These are phyloP conservation scores for Pseudozyma hubeiensis DNA, from an alignment of 1,284 basidiomycete genomes.

Conservation along the genomic window DNA sequence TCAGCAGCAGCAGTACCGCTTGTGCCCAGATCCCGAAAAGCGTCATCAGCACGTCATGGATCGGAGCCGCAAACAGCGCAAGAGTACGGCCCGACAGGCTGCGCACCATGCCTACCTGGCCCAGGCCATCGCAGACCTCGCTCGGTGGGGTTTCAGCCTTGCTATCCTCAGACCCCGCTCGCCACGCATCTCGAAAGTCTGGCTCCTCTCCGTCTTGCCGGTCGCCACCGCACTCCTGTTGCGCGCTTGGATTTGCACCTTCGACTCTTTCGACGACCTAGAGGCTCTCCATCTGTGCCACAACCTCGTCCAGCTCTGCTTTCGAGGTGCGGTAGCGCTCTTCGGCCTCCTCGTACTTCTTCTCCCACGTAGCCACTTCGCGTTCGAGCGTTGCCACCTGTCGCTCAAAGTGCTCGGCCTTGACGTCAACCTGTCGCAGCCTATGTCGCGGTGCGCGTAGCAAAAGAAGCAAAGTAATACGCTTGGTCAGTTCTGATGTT, in stretches of 20 bases:
- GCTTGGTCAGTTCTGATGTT: constrained; percentile 6
- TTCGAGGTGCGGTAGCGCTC: constrained; percentile 82
- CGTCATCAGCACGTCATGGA: constrained; percentile 18
- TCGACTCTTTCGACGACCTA: constrained; percentile 66
- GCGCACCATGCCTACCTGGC: constrained; percentile 16
- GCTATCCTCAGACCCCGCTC: background rate
- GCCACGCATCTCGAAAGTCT: constrained; percentile 15
- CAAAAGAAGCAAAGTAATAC: background rate
- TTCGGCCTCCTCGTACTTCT: constrained; percentile 88
- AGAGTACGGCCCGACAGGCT: constrained; percentile 31
- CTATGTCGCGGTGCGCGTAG: constrained; percentile 71
- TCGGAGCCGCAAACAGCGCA: constrained; percentile 12
- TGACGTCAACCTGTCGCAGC: constrained; percentile 95
- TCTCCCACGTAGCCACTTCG: constrained; percentile 93
- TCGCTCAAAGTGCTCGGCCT: constrained; percentile 98
- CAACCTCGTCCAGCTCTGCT: constrained; percentile 88
- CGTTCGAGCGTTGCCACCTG: constrained; percentile 87
- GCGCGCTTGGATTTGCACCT: constrained; percentile 9
- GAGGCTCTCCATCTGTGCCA: constrained; percentile 82
- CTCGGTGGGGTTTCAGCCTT: background rate
- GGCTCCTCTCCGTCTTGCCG: constrained; percentile 10
- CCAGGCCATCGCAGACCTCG: background rate
- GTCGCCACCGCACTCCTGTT: constrained; percentile 1
- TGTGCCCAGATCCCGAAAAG: constrained; percentile 34
- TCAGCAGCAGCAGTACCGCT: constrained; percentile 17